Evolutionary conservation across 352 stramenopile genomes (phyloP).

Genomic region (Phytophthora sojae): DNA sequence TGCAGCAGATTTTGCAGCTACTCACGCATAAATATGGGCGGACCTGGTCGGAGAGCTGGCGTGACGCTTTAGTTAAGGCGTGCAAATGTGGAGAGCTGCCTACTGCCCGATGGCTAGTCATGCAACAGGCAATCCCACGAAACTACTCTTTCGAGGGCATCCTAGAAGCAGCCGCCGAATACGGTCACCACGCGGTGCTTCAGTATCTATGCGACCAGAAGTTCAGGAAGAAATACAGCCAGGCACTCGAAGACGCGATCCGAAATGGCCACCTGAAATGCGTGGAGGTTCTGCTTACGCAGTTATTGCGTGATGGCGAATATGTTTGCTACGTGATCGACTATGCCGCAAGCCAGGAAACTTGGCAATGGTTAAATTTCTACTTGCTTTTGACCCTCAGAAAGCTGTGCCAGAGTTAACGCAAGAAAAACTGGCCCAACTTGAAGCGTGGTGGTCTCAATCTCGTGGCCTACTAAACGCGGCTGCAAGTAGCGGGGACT

Average conservation of each 20-base stretch:
- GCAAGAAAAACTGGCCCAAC: neutral
- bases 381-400: neutral
- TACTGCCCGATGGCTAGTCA: conserved; percentile 7
- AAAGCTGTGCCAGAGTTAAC: neutral
- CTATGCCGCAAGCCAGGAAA: too few relatives aligned
- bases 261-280: too few relatives aligned
- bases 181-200: too few relatives aligned
- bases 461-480: neutral
- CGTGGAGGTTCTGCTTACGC: too few relatives aligned
- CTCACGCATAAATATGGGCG: neutral
- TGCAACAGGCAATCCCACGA: too few relatives aligned
- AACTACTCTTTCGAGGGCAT: neutral
- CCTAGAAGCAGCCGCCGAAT: neutral
- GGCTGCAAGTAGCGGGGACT: neutral
- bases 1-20: conserved; percentile 20
- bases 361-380: too few relatives aligned
- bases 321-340: too few relatives aligned
- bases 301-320: too few relatives aligned
- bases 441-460: neutral
- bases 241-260: too few relatives aligned
- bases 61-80: neutral
- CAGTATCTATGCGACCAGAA: too few relatives aligned
- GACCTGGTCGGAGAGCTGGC: neutral
- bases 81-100: neutral
- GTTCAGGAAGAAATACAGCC: too few relatives aligned